Evolutionary conservation across 495 filamentous ascomycete genomes (phyloP).

Genomic region (Aspergillus ostianus): DNA sequence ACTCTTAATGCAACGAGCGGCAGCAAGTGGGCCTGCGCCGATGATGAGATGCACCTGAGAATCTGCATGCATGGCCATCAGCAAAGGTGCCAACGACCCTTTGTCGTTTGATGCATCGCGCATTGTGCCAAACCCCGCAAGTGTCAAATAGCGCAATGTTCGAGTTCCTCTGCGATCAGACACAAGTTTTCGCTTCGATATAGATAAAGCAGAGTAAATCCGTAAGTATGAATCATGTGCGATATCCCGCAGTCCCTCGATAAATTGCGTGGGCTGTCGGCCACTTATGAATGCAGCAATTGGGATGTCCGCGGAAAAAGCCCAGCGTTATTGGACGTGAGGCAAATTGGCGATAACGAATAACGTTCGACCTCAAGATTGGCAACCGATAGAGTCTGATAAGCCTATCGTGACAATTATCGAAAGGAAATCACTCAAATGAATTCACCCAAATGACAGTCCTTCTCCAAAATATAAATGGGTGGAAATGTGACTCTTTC

Average conservation of each 20-base stretch:
- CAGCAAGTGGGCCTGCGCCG: slow-evolving; percentile 82
- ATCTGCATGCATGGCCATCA: slow-evolving; percentile 73
- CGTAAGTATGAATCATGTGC: neutral
- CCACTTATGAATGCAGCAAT: slow-evolving; percentile 5
- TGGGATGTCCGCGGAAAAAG: slow-evolving; percentile 21
- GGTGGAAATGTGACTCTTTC: slow-evolving; percentile 5
- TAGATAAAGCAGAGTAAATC: neutral
- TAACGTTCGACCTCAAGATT: slow-evolving; percentile 8
- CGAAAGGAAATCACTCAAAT: slow-evolving; percentile 6
- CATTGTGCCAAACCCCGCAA: slow-evolving; percentile 24
- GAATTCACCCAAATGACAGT: neutral
- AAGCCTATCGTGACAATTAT: slow-evolving; percentile 21
- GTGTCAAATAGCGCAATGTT: neutral
- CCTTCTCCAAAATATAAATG: neutral
- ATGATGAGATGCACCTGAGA: slow-evolving; percentile 83
- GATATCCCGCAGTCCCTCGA: slow-evolving; percentile 2
- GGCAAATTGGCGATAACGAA: slow-evolving; percentile 23
- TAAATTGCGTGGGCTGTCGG: neutral
- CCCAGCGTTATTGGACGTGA: slow-evolving; percentile 13
- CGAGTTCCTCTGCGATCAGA: neutral
- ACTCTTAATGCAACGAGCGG: slow-evolving; percentile 75
- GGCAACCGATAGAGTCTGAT: slow-evolving; percentile 12
- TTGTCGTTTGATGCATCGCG: slow-evolving; percentile 31
- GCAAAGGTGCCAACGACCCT: slow-evolving; percentile 47
- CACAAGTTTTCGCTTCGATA: neutral